A percentile compares a stretch with the other conserved stretches of the same genome.
Conservation (phyloP, 2,329 filamentous ascomycete species). For the Colletotrichum liriopes region DNA sequence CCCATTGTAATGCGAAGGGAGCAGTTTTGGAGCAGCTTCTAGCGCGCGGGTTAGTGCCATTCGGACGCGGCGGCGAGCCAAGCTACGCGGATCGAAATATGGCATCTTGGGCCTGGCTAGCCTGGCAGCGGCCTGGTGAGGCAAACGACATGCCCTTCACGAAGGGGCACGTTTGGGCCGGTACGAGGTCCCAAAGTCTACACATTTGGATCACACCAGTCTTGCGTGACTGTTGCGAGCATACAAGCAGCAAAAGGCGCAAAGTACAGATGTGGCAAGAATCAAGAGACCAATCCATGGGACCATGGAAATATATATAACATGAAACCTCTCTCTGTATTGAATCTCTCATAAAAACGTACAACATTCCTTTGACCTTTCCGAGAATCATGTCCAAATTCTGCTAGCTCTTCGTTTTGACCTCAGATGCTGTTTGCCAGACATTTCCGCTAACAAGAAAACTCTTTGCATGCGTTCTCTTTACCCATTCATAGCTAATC, state of each 20-base stretch:
- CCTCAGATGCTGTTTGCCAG: background rate
- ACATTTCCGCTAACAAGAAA: background rate
- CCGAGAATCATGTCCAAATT: slow-evolving; percentile 10
- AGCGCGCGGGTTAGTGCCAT: background rate
- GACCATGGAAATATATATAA: background rate
- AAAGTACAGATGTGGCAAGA: background rate
- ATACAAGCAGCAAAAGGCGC: background rate
- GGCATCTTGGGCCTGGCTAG: too few species aligned
- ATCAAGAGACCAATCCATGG: background rate
- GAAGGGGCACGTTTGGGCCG: background rate
- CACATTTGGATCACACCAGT: background rate
- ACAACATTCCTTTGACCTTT: slow-evolving; percentile 4
- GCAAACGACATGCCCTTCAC: background rate
- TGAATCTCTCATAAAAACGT: slow-evolving; percentile 15
- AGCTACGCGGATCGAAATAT: background rate
- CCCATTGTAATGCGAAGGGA: background rate
- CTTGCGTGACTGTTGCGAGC: background rate
- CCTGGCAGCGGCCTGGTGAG: background rate
- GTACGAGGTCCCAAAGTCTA: background rate
- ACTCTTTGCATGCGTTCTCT: background rate
- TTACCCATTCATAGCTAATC: background rate
- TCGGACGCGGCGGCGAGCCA: background rate
- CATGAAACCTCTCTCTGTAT: slow-evolving; percentile 12
- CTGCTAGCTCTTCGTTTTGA: background rate
- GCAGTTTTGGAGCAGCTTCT: background rate